Evolutionary conservation across 257 asterid species (phyloP).

Genomic region (Solanum acaule): DNA sequence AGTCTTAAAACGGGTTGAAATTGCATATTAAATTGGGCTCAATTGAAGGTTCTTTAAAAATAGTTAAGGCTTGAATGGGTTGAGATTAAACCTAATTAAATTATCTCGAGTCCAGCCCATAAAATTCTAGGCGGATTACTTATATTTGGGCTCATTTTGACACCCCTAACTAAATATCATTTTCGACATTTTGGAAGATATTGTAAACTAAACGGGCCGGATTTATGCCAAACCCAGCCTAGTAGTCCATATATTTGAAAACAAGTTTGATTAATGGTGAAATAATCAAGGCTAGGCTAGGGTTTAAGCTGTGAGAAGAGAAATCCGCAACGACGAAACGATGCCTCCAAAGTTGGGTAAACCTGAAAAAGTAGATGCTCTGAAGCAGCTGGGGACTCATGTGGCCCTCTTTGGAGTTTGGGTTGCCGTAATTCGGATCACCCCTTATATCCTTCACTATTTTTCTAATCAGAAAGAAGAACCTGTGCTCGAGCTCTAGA

Average conservation of each 20-base stretch:
- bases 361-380: slow-evolving; percentile 79
- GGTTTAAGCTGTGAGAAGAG: slow-evolving; percentile 12
- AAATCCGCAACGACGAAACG: not conserved
- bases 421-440: slow-evolving; percentile 63
- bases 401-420: slow-evolving; percentile 68
- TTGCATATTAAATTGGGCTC: not conserved
- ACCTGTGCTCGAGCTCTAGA: slow-evolving; percentile 47
- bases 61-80: not conserved
- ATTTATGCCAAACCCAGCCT: not conserved
- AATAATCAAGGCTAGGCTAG: not conserved
- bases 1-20: not conserved
- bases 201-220: not conserved
- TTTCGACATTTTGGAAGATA: not conserved
- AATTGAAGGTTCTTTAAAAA: not conserved
- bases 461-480: slow-evolving; percentile 53
- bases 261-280: not conserved
- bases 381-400: slow-evolving; percentile 79
- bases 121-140: not conserved
- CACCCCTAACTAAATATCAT: not conserved
- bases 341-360: slow-evolving; percentile 83
- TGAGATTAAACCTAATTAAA: not conserved
- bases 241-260: not conserved
- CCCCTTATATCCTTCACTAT: slow-evolving; percentile 72
- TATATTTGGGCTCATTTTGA: not conserved
- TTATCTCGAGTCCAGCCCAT: not conserved